Evolutionary conservation across 805 yeast species (phyloP).

Genomic region (Myxozyma lipomycoides): DNA sequence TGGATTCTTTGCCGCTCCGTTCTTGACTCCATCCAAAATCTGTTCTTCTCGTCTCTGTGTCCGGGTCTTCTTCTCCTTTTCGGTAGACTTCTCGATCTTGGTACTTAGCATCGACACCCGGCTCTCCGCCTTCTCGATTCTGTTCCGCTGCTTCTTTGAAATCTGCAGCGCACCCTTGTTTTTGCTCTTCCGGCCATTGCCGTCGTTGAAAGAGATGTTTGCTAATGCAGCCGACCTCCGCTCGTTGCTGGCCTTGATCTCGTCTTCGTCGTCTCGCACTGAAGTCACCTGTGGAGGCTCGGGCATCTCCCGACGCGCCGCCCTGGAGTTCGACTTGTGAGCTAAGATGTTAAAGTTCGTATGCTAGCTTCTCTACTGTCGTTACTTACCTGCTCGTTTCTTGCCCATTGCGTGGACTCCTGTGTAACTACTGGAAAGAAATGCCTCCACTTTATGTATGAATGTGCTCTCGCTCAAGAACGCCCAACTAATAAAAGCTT

Average conservation of each 20-base stretch:
- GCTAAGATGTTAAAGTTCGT: constrained; percentile 2
- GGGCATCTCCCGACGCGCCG: constrained; percentile 21
- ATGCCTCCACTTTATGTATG: too few species aligned
- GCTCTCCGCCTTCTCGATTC: constrained; percentile 9
- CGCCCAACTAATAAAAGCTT: too few species aligned
- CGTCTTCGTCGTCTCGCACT: neutral
- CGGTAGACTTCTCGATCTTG: neutral
- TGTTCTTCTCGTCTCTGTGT: constrained; percentile 18
- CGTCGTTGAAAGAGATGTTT: neutral
- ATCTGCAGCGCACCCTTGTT: neutral
- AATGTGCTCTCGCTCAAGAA: too few species aligned
- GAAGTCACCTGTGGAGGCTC: constrained; percentile 7
- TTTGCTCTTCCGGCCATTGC: neutral
- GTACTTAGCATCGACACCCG: neutral
- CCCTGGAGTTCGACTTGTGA: constrained; percentile 16
- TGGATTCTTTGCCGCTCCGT: neutral
- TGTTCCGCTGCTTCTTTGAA: constrained; percentile 5
- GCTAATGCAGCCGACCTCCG: constrained; percentile 3
- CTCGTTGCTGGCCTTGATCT: constrained; percentile 2
- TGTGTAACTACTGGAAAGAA: too few species aligned
- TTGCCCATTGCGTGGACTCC: neutral
- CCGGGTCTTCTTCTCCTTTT: constrained; percentile 11
- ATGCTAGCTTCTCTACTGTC: neutral
- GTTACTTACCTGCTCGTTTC: neutral
- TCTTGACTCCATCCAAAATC: neutral